A percentile compares a stretch with the other conserved stretches of the same genome.
These are phyloP conservation scores for Rhizopus sp. DNA, from an alignment of 371 early-diverging fungal genomes.

Conservation along the genomic window DNA sequence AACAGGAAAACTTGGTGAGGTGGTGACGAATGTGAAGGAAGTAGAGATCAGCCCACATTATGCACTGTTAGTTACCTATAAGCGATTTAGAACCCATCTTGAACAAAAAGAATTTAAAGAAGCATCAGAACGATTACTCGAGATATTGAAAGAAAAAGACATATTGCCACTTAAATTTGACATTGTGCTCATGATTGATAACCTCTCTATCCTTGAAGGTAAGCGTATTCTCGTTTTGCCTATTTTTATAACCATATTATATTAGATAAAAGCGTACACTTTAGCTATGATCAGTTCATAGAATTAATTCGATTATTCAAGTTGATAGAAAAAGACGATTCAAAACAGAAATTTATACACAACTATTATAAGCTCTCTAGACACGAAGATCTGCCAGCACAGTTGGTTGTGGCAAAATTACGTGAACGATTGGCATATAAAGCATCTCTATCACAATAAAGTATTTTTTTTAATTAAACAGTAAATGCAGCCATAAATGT, in stretches of 20 bases:
- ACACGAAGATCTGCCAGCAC: not conserved
- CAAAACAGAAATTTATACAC: slow-evolving; percentile 2
- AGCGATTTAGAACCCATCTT: slow-evolving; percentile 14
- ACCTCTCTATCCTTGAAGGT: slow-evolving; percentile 15
- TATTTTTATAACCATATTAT: not conserved
- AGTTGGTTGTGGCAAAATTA: slow-evolving; percentile 9
- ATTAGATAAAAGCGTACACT: slow-evolving; percentile 9
- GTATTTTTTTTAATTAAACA: slow-evolving; percentile 9
- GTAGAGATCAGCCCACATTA: slow-evolving; percentile 24
- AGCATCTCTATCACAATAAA: slow-evolving; percentile 7
- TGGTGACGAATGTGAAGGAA: slow-evolving; percentile 16
- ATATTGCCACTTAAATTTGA: slow-evolving; percentile 15
- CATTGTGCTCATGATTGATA: slow-evolving; percentile 19
- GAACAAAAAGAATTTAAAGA: slow-evolving; percentile 11
- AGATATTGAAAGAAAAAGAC: slow-evolving; percentile 2
- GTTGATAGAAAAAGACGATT: not conserved
- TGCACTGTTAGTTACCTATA: slow-evolving; percentile 21
- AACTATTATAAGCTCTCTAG: slow-evolving; percentile 18
- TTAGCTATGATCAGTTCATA: not conserved
- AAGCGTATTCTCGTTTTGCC: not conserved
- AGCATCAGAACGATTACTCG: slow-evolving; percentile 2
- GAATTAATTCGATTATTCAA: slow-evolving; percentile 11
- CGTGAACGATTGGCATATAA: slow-evolving; percentile 20
- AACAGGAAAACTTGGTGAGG: slow-evolving; percentile 17
- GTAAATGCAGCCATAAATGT: slow-evolving; percentile 31